These are phyloP conservation scores for Macrocybe gigantea DNA, from an alignment of 768 basidiomycete species.

Conservation along the genomic window DNA sequence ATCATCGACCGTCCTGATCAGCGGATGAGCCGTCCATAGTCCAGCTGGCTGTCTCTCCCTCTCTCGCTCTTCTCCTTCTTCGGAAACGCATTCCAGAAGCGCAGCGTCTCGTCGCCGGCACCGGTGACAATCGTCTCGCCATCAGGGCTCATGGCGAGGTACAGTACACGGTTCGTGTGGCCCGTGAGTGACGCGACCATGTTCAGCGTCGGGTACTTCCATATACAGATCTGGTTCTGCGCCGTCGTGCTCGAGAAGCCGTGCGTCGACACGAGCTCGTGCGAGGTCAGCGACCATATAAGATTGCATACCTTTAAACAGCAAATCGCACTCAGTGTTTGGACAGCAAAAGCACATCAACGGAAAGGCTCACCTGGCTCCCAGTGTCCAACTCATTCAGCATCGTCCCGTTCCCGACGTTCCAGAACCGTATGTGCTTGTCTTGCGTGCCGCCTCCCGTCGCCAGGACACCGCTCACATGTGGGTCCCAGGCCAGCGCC, in stretches of 20 bases:
- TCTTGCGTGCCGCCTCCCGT: slow-evolving; percentile 99
- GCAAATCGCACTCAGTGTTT: slow-evolving; percentile 4
- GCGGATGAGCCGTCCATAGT: slow-evolving; percentile 45
- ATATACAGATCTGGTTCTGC: slow-evolving; percentile 94
- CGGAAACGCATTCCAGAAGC: slow-evolving; percentile 99
- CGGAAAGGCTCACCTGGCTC: slow-evolving; percentile 65
- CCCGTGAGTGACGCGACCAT: slow-evolving; percentile 95
- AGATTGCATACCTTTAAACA: slow-evolving; percentile 84
- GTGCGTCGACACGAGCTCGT: slow-evolving; percentile 96
- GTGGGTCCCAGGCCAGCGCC: slow-evolving; percentile 97
- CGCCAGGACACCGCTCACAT: slow-evolving; percentile 84
- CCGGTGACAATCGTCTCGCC: slow-evolving; percentile 98
- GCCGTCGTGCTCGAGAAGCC: slow-evolving; percentile 92
- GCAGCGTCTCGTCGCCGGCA: slow-evolving; percentile 93
- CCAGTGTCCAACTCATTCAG: slow-evolving; percentile 90
- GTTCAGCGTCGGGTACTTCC: slow-evolving; percentile 89
- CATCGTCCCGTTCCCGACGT: slow-evolving; percentile 80
- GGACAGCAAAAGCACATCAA: slow-evolving; percentile 5
- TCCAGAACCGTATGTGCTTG: slow-evolving; percentile 98
- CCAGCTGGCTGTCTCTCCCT: slow-evolving; percentile 37
- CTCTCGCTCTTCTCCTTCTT: slow-evolving; percentile 46
- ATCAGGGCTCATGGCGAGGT: slow-evolving; percentile 96
- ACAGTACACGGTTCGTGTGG: slow-evolving; percentile 91
- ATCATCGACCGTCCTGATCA: neutral
- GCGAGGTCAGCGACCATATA: slow-evolving; percentile 92